phyloP scores from a whole-genome alignment of 352 stramenopile genomes.

The Aphanomyces euteiches region DNA sequence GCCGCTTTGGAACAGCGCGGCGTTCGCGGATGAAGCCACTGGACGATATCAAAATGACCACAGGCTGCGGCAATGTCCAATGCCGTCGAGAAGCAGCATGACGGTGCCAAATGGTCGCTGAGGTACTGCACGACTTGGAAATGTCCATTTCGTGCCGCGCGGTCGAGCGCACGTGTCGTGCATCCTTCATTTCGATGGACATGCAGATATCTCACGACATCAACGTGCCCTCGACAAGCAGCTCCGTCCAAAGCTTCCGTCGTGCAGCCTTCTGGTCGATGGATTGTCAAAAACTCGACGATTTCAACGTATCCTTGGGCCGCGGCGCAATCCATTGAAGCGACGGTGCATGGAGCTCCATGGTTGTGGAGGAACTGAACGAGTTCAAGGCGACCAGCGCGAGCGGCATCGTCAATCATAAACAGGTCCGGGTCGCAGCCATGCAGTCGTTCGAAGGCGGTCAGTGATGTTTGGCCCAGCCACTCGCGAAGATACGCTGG shows the following conservation, averaged over 20 bases:
- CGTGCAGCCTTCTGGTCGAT: constrained; percentile 17
- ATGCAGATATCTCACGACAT: not conserved
- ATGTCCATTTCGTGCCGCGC: constrained; percentile 3
- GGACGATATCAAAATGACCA: constrained; percentile 36
- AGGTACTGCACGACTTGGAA: constrained; percentile 15
- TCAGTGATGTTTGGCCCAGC: not conserved
- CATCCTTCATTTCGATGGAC: not conserved
- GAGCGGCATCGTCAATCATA: constrained; percentile 1
- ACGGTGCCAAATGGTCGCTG: not conserved
- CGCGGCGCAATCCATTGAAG: not conserved
- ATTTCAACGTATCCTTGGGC: not conserved
- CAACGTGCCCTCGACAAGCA: not conserved
- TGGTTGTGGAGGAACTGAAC: not conserved
- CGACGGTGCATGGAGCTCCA: not conserved
- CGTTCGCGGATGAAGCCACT: constrained; percentile 35
- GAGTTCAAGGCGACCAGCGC: not conserved
- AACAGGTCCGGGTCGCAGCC: not conserved
- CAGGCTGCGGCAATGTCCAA: constrained; percentile 40
- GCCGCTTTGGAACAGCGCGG: constrained; percentile 34
- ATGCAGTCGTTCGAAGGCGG: not conserved
- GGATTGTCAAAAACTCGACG: not conserved
- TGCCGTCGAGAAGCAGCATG: constrained; percentile 15
- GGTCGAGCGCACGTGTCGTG: not conserved
- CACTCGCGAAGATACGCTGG: not conserved
- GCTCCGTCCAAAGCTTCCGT: not conserved